phyloP scores from a whole-genome alignment of 192 early-diverging fungal genomes.

The Backusella parvicylindrica region DNA sequence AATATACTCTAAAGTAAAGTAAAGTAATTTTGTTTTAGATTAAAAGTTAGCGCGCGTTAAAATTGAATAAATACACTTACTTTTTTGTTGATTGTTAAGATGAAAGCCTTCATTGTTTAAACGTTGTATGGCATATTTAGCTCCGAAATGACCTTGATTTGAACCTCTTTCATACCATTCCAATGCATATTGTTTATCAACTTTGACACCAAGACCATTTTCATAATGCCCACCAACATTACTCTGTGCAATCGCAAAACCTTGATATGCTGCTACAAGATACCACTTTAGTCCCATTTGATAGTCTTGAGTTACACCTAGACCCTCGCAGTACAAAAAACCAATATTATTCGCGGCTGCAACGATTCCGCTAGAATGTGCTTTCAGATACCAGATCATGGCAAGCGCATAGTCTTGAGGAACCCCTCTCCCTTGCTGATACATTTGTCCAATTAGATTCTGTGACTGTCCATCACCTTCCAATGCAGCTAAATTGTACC shows the following conservation, averaged over 20 bases:
- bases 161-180: not conserved
- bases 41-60: no score
- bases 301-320: not conserved
- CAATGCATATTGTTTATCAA: not conserved
- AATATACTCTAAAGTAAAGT: no score
- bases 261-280: not conserved
- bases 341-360: not conserved
- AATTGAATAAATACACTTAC: not conserved
- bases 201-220: not conserved
- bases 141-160: not conserved
- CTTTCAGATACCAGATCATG: not conserved
- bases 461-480: not conserved
- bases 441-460: not conserved
- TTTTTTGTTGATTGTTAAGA: not conserved
- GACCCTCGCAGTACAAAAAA: not conserved
- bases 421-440: not conserved
- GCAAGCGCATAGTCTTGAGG: not conserved
- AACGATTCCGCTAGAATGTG: not conserved
- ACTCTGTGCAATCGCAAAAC: not conserved
- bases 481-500: not conserved
- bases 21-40: no score
- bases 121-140: not conserved
- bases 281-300: not conserved
- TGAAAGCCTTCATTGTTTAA: not conserved
- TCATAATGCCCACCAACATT: not conserved